A percentile compares a stretch with the other conserved stretches of the same genome.
phyloP scores from a whole-genome alignment of 805 yeast species.

The Nakazawaea sp. region DNA sequence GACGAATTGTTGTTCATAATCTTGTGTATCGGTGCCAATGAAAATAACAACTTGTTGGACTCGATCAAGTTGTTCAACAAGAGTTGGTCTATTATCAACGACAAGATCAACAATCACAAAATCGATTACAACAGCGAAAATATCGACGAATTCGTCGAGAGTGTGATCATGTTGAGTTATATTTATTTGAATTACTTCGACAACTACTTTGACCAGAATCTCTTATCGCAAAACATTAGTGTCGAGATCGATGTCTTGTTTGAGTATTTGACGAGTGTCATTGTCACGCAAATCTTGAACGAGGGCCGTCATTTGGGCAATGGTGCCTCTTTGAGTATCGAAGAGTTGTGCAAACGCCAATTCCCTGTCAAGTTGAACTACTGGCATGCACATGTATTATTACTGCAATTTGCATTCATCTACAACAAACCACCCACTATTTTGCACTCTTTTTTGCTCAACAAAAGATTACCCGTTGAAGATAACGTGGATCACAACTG shows the following conservation, averaged over 20 bases:
- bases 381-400: constrained; percentile 42
- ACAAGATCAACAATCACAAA: constrained; percentile 19
- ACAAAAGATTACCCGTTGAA: constrained; percentile 20
- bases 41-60: constrained; percentile 25
- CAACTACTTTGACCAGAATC: constrained; percentile 12
- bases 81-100: constrained; percentile 33
- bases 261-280: constrained; percentile 42
- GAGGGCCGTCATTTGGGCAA: constrained; percentile 10
- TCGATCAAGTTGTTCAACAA: constrained; percentile 33
- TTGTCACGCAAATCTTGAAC: constrained; percentile 33
- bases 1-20: constrained; percentile 37
- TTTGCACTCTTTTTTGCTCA: constrained; percentile 22
- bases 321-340: constrained; percentile 5
- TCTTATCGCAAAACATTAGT: constrained; percentile 8
- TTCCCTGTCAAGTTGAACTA: constrained; percentile 20
- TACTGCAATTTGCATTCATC: constrained; percentile 34
- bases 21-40: constrained; percentile 38
- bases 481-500: constrained; percentile 6
- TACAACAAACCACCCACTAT: constrained; percentile 35
- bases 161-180: constrained; percentile 36
- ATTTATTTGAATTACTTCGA: constrained; percentile 32
- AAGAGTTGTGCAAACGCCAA: constrained; percentile 12
- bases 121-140: constrained; percentile 24
- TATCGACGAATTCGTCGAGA: constrained; percentile 31
- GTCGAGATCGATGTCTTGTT: constrained; percentile 40